These are phyloP conservation scores for Venturia nashicola DNA, from an alignment of 2,329 filamentous ascomycete genomes.

Conservation along the genomic window DNA sequence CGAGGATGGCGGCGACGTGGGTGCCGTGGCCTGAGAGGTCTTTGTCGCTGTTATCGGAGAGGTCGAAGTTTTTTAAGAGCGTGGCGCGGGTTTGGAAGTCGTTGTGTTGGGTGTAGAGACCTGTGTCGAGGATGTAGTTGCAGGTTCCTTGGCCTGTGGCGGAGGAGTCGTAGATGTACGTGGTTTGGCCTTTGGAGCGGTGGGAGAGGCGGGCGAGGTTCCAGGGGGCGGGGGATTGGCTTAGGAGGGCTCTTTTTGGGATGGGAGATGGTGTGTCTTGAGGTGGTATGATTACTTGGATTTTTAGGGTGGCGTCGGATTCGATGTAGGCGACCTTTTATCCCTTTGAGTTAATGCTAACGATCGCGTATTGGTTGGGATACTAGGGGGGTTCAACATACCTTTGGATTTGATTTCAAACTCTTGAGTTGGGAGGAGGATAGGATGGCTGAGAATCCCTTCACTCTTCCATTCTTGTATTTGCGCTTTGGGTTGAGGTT, in stretches of 20 bases:
- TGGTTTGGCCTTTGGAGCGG: constrained; percentile 17
- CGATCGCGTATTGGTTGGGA: no score
- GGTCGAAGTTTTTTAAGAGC: constrained; percentile 19
- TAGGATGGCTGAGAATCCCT: constrained; percentile 26
- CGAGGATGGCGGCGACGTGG: constrained; percentile 17
- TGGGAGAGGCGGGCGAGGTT: constrained; percentile 30
- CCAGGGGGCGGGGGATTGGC: constrained; percentile 26
- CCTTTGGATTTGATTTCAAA: constrained; percentile 20
- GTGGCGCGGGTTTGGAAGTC: constrained; percentile 26
- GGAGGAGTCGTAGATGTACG: constrained; percentile 27
- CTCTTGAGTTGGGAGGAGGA: constrained; percentile 19
- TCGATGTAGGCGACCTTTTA: constrained; percentile 4
- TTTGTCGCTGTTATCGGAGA: constrained; percentile 13
- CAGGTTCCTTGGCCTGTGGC: constrained; percentile 28
- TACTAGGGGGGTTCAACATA: constrained; percentile 12
- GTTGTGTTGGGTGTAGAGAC: constrained; percentile 42
- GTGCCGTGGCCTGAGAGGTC: constrained; percentile 29
- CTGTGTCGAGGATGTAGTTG: constrained; percentile 54
- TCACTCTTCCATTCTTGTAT: constrained; percentile 26
- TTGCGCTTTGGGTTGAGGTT: constrained; percentile 20
- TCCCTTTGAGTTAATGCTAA: background rate
- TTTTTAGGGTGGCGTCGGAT: background rate
- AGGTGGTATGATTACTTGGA: constrained; percentile 8
- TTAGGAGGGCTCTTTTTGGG: constrained; percentile 10
- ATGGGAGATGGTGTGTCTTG: background rate